Evolutionary conservation across 768 basidiomycete species (phyloP).

Genomic region (Sporobolomyces pararoseus): DNA sequence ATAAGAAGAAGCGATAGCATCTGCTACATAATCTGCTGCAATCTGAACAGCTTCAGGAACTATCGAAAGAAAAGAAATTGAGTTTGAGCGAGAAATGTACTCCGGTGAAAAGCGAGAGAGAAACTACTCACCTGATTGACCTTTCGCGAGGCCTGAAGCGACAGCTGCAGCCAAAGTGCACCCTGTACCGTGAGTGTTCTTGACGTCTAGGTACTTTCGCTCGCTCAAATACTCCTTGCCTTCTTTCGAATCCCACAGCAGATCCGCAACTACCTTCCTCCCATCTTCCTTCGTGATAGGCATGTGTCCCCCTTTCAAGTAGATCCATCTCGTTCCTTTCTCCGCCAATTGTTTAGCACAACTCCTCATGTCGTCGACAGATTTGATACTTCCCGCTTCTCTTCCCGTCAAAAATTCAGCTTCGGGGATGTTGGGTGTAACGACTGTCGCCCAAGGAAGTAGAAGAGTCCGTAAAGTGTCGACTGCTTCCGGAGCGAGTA

Average conservation of each 20-base stretch:
- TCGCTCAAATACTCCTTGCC: conserved; percentile 46
- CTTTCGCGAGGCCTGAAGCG: conserved; percentile 62
- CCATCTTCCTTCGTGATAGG: conserved; percentile 44
- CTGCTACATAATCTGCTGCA: conserved; percentile 70
- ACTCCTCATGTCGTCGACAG: conserved; percentile 56
- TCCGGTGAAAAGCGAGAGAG: not conserved
- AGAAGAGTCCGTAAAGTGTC: conserved; percentile 60
- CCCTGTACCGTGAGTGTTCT: conserved; percentile 75
- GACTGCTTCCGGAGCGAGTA: conserved; percentile 67
- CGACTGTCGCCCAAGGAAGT: conserved; percentile 64
- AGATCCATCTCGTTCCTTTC: conserved; percentile 59
- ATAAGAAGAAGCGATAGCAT: conserved; percentile 66
- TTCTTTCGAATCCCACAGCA: conserved; percentile 54
- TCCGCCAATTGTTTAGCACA: conserved; percentile 57
- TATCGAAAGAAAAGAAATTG: conserved; percentile 42
- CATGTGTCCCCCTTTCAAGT: conserved; percentile 84
- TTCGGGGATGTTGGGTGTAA: conserved; percentile 84
- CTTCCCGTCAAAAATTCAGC: conserved; percentile 64
- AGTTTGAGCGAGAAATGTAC: not conserved
- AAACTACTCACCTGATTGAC: conserved; percentile 50
- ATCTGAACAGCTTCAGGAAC: conserved; percentile 59
- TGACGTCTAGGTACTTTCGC: conserved; percentile 55
- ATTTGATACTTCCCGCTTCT: conserved; percentile 24
- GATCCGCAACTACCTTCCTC: conserved; percentile 60
- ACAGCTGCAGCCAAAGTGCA: conserved; percentile 86